Percentiles rank a stretch among this genome's conserved stretches.
These are phyloP conservation scores for Nitzschia sp. DNA, from an alignment of 108 stramenopile species.

Conservation along the genomic window DNA sequence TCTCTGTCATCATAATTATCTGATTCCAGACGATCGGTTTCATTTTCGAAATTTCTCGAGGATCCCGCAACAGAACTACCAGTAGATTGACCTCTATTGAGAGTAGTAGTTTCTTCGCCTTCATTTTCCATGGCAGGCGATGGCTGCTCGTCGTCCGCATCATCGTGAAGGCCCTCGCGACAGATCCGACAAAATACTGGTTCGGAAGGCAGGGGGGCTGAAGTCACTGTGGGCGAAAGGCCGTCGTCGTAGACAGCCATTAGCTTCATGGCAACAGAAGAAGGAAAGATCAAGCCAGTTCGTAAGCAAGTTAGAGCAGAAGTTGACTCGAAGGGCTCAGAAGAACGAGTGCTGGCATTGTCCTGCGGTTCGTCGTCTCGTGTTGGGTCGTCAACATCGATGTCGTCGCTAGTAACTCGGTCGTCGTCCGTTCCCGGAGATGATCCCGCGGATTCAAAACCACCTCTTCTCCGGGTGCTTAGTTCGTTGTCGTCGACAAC, in stretches of 20 bases:
- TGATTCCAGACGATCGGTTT: neutral
- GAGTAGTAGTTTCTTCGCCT: constrained; percentile 3
- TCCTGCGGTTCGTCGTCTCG: constrained; percentile 43
- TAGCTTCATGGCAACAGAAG: constrained; percentile 66
- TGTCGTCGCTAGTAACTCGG: constrained; percentile 2
- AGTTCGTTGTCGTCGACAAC: neutral
- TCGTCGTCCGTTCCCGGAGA: neutral
- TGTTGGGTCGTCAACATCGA: constrained; percentile 22
- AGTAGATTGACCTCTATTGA: neutral
- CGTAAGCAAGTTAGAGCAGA: constrained; percentile 37
- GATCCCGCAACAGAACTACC: neutral
- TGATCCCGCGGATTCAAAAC: neutral
- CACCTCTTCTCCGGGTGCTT: neutral
- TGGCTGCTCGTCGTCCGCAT: constrained; percentile 43
- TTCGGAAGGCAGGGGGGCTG: constrained; percentile 37
- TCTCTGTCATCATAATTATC: constrained; percentile 2
- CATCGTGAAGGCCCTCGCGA: constrained; percentile 86
- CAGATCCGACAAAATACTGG: constrained; percentile 91
- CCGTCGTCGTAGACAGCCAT: constrained; percentile 78
- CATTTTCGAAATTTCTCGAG: neutral
- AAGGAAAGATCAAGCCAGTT: constrained; percentile 64
- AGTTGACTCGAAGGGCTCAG: constrained; percentile 29
- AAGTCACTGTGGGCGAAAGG: constrained; percentile 39
- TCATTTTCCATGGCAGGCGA: constrained; percentile 25
- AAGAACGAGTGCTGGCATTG: constrained; percentile 24